Evolutionary conservation across 202 grass and related monocot species (phyloP), one percentile per base, ranked within the genome.

Genomic region (Dendrocalamus latiflorus): DNA sequence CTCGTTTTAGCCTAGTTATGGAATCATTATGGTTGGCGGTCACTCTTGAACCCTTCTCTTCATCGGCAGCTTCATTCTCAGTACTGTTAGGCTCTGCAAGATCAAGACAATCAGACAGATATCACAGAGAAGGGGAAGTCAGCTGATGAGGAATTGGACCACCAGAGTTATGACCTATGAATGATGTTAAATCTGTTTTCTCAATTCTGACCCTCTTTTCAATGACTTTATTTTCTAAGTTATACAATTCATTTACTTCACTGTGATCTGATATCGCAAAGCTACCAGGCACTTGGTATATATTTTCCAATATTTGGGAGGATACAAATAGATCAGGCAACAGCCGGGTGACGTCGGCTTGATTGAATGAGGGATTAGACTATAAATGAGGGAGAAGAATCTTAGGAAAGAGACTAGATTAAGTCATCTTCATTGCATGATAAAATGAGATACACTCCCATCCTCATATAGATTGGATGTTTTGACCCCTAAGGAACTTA

Each of bases 1-100:
- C 93, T 82, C 89, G 87, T 87, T 93, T 99, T 76, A 99, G 85
- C 75, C 89, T 92, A 11, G 70, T 81, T 81, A 92, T 20, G 82
- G 86, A 80, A 83, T 95, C 81, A 84, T 66, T 79, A 79, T 61
- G 63, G 21, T 70, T 70, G 21, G 33, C 15, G 0, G 8, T 60
- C 28, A 76, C 61, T 49, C 22, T 45, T 63, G 83, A 58, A 38
- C 42, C 81, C 78, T 86, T 93, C 56, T 73, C 86, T 53, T 75
- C 92, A 89, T 65, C 34, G 24, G 30, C 56, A 34, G 55, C 62
- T 44, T 59, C 28, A 12, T 55, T 64, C 70, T 80, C 75, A 12
- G 18, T 48, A 54, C 48, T 63, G 36, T 57, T 75, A 87, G 63
- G 55, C 80, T 84, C 88, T 90, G 75, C 70, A 84, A 55, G 63